phyloP scores from a whole-genome alignment of 1,284 basidiomycete species.

The Cryptococcus maquisensis region DNA sequence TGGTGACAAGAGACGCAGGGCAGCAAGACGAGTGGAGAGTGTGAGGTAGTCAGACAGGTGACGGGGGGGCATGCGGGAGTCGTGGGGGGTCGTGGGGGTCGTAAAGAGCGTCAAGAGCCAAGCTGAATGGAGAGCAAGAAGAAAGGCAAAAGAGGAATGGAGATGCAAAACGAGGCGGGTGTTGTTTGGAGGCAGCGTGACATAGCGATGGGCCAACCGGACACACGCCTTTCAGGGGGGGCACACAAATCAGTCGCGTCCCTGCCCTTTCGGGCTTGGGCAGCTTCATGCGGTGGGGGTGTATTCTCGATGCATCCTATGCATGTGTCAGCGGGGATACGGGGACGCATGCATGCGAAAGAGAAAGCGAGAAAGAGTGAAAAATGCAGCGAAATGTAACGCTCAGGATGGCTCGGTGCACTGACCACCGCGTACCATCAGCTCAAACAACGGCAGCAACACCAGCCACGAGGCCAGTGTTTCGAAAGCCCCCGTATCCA shows the following conservation, averaged over 20 bases:
- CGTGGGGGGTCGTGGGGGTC: background rate
- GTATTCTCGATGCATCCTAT: no score
- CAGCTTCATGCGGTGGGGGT: no score
- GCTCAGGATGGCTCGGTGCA: no score
- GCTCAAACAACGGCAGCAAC: no score
- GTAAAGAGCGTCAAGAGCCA: slow-evolving; percentile 1
- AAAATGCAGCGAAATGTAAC: no score
- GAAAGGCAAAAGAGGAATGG: background rate
- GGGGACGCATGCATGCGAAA: no score
- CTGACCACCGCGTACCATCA: no score
- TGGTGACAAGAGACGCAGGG: background rate
- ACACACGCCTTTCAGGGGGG: background rate
- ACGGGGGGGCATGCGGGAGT: background rate
- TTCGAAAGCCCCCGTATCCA: no score
- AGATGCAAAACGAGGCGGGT: background rate
- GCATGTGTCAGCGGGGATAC: no score
- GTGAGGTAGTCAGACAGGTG: background rate
- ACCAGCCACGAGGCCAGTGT: no score
- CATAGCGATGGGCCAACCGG: background rate
- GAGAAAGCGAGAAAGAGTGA: no score
- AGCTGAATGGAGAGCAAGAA: background rate
- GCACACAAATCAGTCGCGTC: slow-evolving; percentile 2
- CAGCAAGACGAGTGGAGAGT: background rate
- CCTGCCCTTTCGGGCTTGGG: background rate
- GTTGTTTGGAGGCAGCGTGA: background rate